Evolutionary conservation across 1,139 yeast species (phyloP).

Genomic region (Wickerhamomyces sp.): DNA sequence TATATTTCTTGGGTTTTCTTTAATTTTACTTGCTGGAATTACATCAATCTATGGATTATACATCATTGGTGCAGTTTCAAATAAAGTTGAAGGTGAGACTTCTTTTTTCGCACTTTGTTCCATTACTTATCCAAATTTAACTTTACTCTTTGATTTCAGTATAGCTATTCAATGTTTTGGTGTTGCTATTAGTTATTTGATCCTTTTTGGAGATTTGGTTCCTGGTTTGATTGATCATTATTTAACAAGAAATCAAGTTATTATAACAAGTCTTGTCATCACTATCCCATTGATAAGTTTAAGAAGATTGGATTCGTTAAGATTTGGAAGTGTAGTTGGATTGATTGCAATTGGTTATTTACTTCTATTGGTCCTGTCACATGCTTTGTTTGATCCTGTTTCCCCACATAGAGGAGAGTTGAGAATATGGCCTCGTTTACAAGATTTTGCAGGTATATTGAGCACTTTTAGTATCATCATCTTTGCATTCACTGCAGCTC

Average conservation of each 20-base stretch:
- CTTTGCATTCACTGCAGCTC: conserved; percentile 94
- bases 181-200: conserved; percentile 83
- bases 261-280: conserved; percentile 51
- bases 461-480: conserved; percentile 87
- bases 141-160: conserved; percentile 80
- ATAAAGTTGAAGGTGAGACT: conserved; percentile 60
- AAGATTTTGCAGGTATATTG: conserved; percentile 58
- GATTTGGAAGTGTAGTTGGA: conserved; percentile 83
- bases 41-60: conserved; percentile 80
- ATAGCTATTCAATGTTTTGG: conserved; percentile 92
- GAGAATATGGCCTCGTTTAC: conserved; percentile 50
- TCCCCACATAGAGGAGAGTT: conserved; percentile 23
- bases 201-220: conserved; percentile 85
- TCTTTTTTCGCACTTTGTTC: conserved; percentile 83
- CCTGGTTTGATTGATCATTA: conserved; percentile 49
- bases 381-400: conserved; percentile 49
- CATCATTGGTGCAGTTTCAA: conserved; percentile 70
- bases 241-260: conserved; percentile 49
- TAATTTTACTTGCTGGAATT: conserved; percentile 67
- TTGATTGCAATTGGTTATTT: conserved; percentile 76
- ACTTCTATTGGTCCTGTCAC: conserved; percentile 64
- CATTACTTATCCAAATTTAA: conserved; percentile 77
- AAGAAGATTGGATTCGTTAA: conserved; percentile 74
- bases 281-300: conserved; percentile 75
- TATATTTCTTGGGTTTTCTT: conserved; percentile 55